A percentile compares a stretch with the other conserved stretches of the same genome.
Conservation (phyloP, 192 early-diverging fungal genomes). For the Coemansia nantahalensis region DNA sequence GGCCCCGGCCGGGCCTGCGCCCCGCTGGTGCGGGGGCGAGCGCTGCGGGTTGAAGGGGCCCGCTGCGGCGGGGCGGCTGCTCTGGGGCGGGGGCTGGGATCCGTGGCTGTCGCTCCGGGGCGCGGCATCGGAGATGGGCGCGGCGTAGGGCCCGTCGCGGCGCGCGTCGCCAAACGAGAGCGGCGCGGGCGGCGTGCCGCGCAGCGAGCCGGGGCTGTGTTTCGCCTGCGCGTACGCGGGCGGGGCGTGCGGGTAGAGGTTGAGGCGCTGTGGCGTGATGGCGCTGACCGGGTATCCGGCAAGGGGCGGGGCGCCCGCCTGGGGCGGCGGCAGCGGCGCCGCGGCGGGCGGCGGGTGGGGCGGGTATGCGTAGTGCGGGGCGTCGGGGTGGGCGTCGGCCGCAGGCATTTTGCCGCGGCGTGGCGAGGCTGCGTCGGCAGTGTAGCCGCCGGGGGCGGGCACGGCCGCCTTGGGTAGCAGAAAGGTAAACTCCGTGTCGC, state of each 20-base stretch:
- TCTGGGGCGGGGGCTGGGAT: slow-evolving; percentile 3
- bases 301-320: slow-evolving; percentile 1
- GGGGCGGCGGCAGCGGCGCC: slow-evolving; percentile 6
- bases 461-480: slow-evolving; percentile 61
- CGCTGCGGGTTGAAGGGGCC: not conserved
- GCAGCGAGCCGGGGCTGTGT: slow-evolving; percentile 6
- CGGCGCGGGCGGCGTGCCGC: slow-evolving; percentile 22
- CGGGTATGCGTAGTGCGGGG: slow-evolving; percentile 3
- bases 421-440: not conserved
- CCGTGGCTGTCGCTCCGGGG: slow-evolving; percentile 5
- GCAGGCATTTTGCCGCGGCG: not conserved
- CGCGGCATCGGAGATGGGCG: not conserved
- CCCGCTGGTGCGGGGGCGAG: not conserved
- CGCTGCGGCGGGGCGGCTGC: not conserved
- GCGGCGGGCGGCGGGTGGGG: slow-evolving; percentile 4
- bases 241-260: slow-evolving; percentile 23
- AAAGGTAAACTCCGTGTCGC: slow-evolving; percentile 77
- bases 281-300: slow-evolving; percentile 35
- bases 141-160: not conserved
- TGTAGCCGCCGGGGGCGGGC: slow-evolving; percentile 3
- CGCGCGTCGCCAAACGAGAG: slow-evolving; percentile 26
- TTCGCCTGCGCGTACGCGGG: slow-evolving; percentile 3
- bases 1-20: no score
- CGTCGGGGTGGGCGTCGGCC: slow-evolving; percentile 1
- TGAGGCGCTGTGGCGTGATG: slow-evolving; percentile 51